Percentiles rank a stretch among this genome's conserved stretches.
Evolutionary conservation across 176 grass and related monocot species (phyloP).

Genomic region (Poa annua): DNA sequence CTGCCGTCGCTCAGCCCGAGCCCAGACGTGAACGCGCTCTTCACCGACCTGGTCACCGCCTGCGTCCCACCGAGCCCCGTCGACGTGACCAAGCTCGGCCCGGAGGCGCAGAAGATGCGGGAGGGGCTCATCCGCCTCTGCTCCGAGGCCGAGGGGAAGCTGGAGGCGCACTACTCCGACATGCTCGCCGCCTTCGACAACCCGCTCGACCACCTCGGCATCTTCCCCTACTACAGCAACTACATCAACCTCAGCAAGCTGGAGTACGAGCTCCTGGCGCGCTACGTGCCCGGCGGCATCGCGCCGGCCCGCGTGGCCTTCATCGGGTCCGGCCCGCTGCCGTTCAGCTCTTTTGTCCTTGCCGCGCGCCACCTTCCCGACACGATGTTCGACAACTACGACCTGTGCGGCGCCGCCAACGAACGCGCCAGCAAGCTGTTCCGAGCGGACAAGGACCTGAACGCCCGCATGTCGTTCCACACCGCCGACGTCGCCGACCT

Average conservation of each 20-base stretch:
- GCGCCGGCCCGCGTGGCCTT: constrained; percentile 47
- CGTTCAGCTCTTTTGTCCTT: constrained; percentile 62
- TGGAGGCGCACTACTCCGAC: constrained; percentile 78
- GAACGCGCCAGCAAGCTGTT: constrained; percentile 56
- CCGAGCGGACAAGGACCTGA: constrained; percentile 46
- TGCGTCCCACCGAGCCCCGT: constrained; percentile 65
- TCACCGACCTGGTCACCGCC: constrained; percentile 69
- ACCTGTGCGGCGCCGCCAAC: constrained; percentile 49
- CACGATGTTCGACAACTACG: constrained; percentile 60
- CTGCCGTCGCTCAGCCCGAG: constrained; percentile 64
- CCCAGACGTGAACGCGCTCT: constrained; percentile 57
- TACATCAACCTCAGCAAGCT: constrained; percentile 76
- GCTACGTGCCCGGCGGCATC: constrained; percentile 33
- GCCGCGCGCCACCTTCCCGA: constrained; percentile 47
- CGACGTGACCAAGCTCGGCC: constrained; percentile 60
- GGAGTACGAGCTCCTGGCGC: constrained; percentile 61
- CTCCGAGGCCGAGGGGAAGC: constrained; percentile 61
- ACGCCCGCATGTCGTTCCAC: constrained; percentile 60
- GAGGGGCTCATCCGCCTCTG: constrained; percentile 63
- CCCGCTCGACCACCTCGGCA: constrained; percentile 62
- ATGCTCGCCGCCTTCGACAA: constrained; percentile 63
- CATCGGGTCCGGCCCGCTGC: constrained; percentile 63
- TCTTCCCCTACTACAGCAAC: constrained; percentile 79
- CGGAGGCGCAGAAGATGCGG: constrained; percentile 52
- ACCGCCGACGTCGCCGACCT: constrained; percentile 63